Conservation (phyloP, 164 flowering plant species). For the Kingdonia uniflora region DNA sequence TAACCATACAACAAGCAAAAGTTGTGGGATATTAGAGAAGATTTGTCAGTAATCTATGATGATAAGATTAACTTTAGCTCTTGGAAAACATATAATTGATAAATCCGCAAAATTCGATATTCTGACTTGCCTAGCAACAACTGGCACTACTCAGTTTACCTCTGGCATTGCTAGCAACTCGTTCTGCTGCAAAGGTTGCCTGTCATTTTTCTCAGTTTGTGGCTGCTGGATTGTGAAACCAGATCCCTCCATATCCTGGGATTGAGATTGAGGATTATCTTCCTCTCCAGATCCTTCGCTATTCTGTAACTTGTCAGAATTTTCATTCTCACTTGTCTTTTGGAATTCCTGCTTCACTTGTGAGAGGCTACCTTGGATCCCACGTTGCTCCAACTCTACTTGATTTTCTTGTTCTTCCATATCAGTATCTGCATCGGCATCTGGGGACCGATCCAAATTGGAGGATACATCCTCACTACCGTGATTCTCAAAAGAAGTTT, state of each 20-base stretch:
- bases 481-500: too few species aligned
- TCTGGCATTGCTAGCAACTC: conserved; percentile 4
- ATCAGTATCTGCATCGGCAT: conserved; percentile 42
- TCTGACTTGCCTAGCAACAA: too few species aligned
- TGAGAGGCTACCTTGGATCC: conserved; percentile 15
- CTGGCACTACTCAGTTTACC: conserved; percentile 10
- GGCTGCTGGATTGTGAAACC: too few species aligned
- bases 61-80: too few species aligned
- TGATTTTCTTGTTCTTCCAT: conserved; percentile 35
- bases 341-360: conserved; percentile 21
- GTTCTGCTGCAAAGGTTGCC: conserved; percentile 17
- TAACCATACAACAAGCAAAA: conserved; percentile 6
- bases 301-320: conserved; percentile 20
- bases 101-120: too few species aligned
- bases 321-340: conserved; percentile 21
- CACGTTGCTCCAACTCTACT: too few species aligned
- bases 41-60: too few species aligned
- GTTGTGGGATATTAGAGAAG: too few species aligned
- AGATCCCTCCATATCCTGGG: too few species aligned
- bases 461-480: conserved; percentile 52
- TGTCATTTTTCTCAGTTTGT: conserved; percentile 10
- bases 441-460: conserved; percentile 41
- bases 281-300: conserved; percentile 28
- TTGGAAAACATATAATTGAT: too few species aligned
- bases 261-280: conserved; percentile 8